Evolutionary conservation across 176 grass and related monocot species (phyloP), one percentile per base, ranked within the genome.

Genomic region (Aechmea fasciata): DNA sequence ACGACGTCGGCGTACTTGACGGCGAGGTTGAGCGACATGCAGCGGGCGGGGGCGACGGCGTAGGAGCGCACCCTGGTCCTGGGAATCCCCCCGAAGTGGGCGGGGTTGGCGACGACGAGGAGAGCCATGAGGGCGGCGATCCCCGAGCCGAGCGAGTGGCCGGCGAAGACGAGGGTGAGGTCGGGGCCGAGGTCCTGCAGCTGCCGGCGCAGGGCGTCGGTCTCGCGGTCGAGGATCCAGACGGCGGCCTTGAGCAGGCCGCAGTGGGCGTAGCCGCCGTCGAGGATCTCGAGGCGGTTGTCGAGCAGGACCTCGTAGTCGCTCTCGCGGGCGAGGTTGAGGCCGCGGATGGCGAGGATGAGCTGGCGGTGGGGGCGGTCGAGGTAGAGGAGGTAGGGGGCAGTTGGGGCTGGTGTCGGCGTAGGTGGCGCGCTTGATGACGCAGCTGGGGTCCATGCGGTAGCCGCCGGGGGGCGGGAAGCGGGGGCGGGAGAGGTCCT

Each of bases 1-100:
- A 99, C 90, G 65, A 93, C 94, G 77, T 90, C 90, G 0, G 94
- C 94, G 75, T 99, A 99, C 84, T 93, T 99, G 74, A 99, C 94
- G 47, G 94, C 87, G 69, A 99, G 94, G 69, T 99, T 99, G 69
- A 99, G 90, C 13, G 94, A 99, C 94, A 99, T 88, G 63, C 94
- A 99, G 6, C 95, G 69, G 5, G 95, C 89, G 0, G 95, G 95
- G 24, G 95, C 95, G 15, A 99, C 13, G 12, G 84, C 84, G 66
- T 99, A 99, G 74, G 90, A 94, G 23, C 70, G 77, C 7, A 99
- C 22, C 13, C 79, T 78, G 77, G 66, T 86, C 77, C 90, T 81
- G 29, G 79, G 82, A 13, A 90, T 90, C 66, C 73, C 72, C 59
- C 76, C 87, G 54, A 99, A 84, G 77, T 80, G 57, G 52, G 72